phyloP scores from a whole-genome alignment of 2,329 filamentous ascomycete species.

The Fusarium subtropicale region DNA sequence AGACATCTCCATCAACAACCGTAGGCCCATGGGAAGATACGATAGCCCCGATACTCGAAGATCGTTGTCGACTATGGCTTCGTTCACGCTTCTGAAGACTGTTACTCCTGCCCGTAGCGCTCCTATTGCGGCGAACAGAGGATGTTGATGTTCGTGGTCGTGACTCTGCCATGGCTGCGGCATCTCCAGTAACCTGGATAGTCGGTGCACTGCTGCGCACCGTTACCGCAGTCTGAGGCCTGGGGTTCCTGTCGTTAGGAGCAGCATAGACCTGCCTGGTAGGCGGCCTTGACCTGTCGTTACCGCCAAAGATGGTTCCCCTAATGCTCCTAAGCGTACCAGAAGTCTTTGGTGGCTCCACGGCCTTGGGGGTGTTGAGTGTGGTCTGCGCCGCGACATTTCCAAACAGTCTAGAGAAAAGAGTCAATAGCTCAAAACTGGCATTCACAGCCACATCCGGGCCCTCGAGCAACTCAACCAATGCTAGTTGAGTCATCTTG shows the following conservation, averaged over 20 bases:
- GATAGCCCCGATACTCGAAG: constrained; percentile 56
- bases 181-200: constrained; percentile 81
- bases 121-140: constrained; percentile 53
- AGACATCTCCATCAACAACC: constrained; percentile 63
- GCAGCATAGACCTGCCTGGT: constrained; percentile 55
- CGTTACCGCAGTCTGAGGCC: constrained; percentile 59
- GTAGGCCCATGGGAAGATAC: constrained; percentile 52
- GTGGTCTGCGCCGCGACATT: constrained; percentile 60
- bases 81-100: constrained; percentile 66
- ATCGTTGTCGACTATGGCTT: constrained; percentile 61
- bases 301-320: constrained; percentile 81
- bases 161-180: constrained; percentile 55
- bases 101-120: constrained; percentile 61
- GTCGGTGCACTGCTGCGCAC: constrained; percentile 66
- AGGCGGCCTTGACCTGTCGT: constrained; percentile 59
- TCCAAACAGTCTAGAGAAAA: constrained; percentile 86
- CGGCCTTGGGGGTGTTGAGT: constrained; percentile 55
- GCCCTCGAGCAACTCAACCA: constrained; percentile 86
- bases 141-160: constrained; percentile 51
- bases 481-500: constrained; percentile 91
- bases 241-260: constrained; percentile 53
- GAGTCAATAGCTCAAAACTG: constrained; percentile 82
- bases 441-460: constrained; percentile 88
- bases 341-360: constrained; percentile 74
- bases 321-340: constrained; percentile 77